A percentile compares a stretch with the other conserved stretches of the same genome.
phyloP scores from a whole-genome alignment of 208 protist species.

The Wallacemonas rigidus region DNA sequence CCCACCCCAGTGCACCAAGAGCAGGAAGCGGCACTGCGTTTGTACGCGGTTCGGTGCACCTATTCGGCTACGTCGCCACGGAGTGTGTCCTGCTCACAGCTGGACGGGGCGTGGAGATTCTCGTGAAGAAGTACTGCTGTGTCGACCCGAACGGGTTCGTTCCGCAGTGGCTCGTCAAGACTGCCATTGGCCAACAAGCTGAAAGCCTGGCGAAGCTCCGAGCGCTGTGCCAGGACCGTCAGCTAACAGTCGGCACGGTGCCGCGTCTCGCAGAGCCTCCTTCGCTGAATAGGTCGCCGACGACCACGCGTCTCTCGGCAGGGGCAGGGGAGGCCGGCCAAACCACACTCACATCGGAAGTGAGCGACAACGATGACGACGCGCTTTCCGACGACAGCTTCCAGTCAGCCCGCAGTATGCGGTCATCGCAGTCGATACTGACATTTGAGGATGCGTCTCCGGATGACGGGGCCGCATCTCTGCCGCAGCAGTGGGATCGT shows the following conservation, averaged over 20 bases:
- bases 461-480: too few species aligned
- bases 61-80: constrained; percentile 46
- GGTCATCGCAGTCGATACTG: constrained; percentile 2
- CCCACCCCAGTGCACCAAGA: neutral
- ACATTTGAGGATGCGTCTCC: neutral
- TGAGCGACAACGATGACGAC: neutral
- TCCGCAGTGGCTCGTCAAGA: constrained; percentile 42
- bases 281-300: too few species aligned
- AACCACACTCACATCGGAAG: neutral
- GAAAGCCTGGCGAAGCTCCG: constrained; percentile 33
- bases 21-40: neutral
- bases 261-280: neutral
- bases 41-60: constrained; percentile 38
- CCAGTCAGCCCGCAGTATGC: neutral
- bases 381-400: constrained; percentile 1
- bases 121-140: constrained; percentile 44
- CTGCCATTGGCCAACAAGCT: constrained; percentile 31
- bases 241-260: neutral
- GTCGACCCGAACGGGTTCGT: constrained; percentile 48
- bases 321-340: too few species aligned
- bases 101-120: too few species aligned
- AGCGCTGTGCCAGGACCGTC: constrained; percentile 1
- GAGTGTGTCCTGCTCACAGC: neutral
- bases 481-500: too few species aligned
- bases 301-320: too few species aligned